A percentile compares a stretch with the other conserved stretches of the same genome.
Evolutionary conservation across 768 basidiomycete genomes (phyloP).

Genomic region (Lactarius akahatsu): DNA sequence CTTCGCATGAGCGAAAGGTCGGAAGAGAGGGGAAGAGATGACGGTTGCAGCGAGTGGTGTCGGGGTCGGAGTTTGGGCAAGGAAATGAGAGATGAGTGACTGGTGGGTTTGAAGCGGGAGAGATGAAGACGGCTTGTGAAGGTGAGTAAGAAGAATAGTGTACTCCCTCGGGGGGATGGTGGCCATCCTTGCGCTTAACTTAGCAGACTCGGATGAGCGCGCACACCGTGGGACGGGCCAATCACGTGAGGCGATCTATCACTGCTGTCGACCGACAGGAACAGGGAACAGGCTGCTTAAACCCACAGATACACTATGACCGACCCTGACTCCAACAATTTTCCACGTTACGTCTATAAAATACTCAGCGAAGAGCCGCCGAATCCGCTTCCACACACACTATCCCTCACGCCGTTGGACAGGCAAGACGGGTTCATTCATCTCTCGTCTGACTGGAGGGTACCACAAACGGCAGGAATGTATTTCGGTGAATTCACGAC

Average conservation of each 20-base stretch:
- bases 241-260: background rate
- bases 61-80: constrained; percentile 50
- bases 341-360: constrained; percentile 41
- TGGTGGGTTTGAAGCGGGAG: constrained; percentile 52
- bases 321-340: background rate
- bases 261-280: background rate
- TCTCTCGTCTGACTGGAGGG: constrained; percentile 42
- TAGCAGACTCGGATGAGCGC: background rate
- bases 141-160: constrained; percentile 49
- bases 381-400: constrained; percentile 22
- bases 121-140: constrained; percentile 46
- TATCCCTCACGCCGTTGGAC: constrained; percentile 34
- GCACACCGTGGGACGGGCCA: background rate
- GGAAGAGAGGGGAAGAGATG: constrained; percentile 56
- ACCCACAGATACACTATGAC: background rate
- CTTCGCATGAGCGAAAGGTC: constrained; percentile 46
- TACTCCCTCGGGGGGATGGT: constrained; percentile 38
- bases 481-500: constrained; percentile 39
- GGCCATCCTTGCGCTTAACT: constrained; percentile 1
- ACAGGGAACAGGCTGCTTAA: background rate
- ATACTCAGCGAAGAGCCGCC: constrained; percentile 39
- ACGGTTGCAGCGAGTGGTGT: constrained; percentile 58
- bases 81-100: constrained; percentile 57
- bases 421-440: constrained; percentile 48
- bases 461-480: constrained; percentile 39